Evolutionary conservation across 306 rosid species (phyloP).

Genomic region (Oemleria cerasiformis): DNA sequence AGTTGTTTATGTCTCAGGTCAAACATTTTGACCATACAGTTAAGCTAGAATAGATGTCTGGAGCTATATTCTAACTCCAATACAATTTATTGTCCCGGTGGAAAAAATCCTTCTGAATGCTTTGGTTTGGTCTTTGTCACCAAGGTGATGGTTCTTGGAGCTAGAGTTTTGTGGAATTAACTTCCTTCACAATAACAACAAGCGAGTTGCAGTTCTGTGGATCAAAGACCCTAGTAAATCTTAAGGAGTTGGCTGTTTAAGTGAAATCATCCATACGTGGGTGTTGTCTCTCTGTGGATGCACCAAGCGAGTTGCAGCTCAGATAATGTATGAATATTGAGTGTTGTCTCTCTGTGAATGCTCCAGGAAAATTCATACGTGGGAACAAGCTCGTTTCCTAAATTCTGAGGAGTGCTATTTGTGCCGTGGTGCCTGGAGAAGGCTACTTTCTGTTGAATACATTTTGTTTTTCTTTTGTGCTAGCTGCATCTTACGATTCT

Average conservation of each 20-base stretch:
- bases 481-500: background rate
- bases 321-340: too few species aligned
- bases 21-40: background rate
- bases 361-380: too few species aligned
- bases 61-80: background rate
- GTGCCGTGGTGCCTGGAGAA: too few species aligned
- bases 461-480: background rate
- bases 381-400: too few species aligned
- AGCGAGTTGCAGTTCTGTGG: background rate
- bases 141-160: background rate
- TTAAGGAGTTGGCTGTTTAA: background rate
- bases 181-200: background rate
- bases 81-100: background rate
- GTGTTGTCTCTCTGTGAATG: too few species aligned
- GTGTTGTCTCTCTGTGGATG: background rate
- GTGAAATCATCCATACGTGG: background rate
- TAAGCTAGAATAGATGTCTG: background rate
- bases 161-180: too few species aligned
- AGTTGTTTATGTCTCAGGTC: background rate
- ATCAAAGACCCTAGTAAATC: background rate
- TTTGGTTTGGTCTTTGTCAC: background rate
- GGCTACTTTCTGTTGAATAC: background rate
- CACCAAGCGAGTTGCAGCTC: background rate
- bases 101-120: background rate
- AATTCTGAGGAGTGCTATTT: too few species aligned